These are phyloP conservation scores for Diaporthe ampelina DNA, from an alignment of 2,329 filamentous ascomycete genomes.

Conservation along the genomic window DNA sequence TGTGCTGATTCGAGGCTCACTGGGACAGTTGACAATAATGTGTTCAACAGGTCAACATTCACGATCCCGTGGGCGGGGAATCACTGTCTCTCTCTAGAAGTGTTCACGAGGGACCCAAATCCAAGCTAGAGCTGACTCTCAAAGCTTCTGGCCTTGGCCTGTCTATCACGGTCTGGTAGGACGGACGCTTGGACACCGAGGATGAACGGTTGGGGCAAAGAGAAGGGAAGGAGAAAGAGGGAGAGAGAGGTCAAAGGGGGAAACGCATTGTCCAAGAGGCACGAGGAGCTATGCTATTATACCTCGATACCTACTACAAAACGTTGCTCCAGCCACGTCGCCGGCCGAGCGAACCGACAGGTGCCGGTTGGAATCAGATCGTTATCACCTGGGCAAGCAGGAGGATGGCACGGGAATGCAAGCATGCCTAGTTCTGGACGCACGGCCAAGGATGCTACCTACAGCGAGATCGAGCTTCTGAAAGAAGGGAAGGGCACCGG, in stretches of 20 bases:
- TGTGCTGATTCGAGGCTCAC: slow-evolving; percentile 18
- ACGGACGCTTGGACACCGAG: not conserved
- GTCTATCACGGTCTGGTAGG: slow-evolving; percentile 19
- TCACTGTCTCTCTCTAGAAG: slow-evolving; percentile 10
- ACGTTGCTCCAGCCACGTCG: slow-evolving; percentile 28
- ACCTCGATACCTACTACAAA: not conserved
- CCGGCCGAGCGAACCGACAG: slow-evolving; percentile 38
- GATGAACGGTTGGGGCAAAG: not conserved
- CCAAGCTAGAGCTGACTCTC: slow-evolving; percentile 9
- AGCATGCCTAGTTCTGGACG: slow-evolving; percentile 24
- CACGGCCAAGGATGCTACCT: slow-evolving; percentile 29
- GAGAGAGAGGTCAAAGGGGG: not conserved
- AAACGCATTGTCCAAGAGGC: not conserved
- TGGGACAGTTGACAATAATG: slow-evolving; percentile 16
- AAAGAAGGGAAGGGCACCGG: slow-evolving; percentile 6
- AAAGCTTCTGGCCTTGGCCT: slow-evolving; percentile 6
- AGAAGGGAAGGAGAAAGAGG: not conserved
- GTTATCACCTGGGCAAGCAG: slow-evolving; percentile 35
- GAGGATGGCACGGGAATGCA: slow-evolving; percentile 31
- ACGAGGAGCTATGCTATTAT: slow-evolving; percentile 33
- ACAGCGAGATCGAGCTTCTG: slow-evolving; percentile 31
- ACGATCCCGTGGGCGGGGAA: slow-evolving; percentile 3
- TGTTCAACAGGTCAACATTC: slow-evolving; percentile 22
- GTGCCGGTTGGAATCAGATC: slow-evolving; percentile 38
- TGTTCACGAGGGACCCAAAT: slow-evolving; percentile 27